Percentiles rank a stretch among this genome's conserved stretches.
phyloP scores from a whole-genome alignment of 2,329 filamentous ascomycete species.

The Penicillium sp. region DNA sequence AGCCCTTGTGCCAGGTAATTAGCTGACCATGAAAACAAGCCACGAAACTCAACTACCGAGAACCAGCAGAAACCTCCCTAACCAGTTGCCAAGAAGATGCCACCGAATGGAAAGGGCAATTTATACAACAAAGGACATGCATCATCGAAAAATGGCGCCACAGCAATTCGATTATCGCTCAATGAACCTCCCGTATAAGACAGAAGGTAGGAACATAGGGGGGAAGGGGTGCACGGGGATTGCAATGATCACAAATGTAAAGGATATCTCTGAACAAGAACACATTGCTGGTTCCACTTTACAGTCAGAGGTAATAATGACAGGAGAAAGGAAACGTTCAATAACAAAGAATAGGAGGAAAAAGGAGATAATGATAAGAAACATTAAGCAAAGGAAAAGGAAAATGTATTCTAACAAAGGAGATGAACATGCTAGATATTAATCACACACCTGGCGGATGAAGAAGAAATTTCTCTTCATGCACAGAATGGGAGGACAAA shows the following conservation, averaged over 20 bases:
- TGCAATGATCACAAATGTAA: constrained; percentile 11
- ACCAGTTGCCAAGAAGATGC: constrained; percentile 3
- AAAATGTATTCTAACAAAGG: constrained; percentile 35
- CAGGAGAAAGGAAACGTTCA: constrained; percentile 27
- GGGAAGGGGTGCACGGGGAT: neutral
- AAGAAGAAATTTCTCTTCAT: constrained; percentile 39
- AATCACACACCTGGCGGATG: constrained; percentile 36
- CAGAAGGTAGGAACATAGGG: constrained; percentile 16
- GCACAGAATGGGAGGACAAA: constrained; percentile 37
- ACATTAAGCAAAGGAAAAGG: constrained; percentile 22
- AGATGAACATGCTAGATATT: constrained; percentile 41
- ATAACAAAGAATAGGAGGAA: constrained; percentile 17
- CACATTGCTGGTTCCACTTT: constrained; percentile 25
- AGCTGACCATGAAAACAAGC: neutral
- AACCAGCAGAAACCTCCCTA: neutral
- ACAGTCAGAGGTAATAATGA: constrained; percentile 34
- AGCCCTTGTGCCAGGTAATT: neutral
- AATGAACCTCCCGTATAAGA: constrained; percentile 23
- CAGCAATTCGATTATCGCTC: constrained; percentile 26
- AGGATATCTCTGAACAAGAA: constrained; percentile 23
- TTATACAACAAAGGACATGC: constrained; percentile 5
- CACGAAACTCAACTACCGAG: constrained; percentile 2
- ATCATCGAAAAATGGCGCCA: constrained; percentile 12
- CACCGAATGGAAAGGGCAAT: neutral
- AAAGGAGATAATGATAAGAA: constrained; percentile 12